Percentiles rank a stretch among this genome's conserved stretches.
These are phyloP conservation scores for Chlorencoelia australis DNA, from an alignment of 2,329 filamentous ascomycete genomes.

Conservation along the genomic window DNA sequence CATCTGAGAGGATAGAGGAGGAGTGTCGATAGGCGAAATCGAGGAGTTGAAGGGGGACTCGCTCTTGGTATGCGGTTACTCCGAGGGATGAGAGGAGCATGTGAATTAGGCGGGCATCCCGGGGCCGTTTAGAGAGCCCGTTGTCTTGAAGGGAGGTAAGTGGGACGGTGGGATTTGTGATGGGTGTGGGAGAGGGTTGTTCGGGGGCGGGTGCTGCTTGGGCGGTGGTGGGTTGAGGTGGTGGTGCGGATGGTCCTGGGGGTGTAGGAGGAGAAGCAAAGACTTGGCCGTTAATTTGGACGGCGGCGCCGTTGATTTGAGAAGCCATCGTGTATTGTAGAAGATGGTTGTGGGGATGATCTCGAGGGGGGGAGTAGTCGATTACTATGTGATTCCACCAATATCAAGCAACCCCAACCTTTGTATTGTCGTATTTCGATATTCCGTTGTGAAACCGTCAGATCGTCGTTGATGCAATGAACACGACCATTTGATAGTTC, in stretches of 20 bases:
- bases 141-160: conserved; percentile 26
- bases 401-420: no score
- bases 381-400: no score
- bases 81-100: conserved; percentile 70
- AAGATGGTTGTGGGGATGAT: background rate
- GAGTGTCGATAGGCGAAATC: conserved; percentile 83
- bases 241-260: conserved; percentile 1
- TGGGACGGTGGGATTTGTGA: conserved; percentile 22
- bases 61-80: conserved; percentile 70
- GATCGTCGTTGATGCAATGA: no score
- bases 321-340: conserved; percentile 24
- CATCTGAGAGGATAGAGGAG: conserved; percentile 59
- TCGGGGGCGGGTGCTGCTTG: conserved; percentile 14
- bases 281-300: conserved; percentile 45
- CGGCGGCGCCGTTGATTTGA: conserved; percentile 25
- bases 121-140: conserved; percentile 45
- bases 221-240: conserved; percentile 19
- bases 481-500: no score
- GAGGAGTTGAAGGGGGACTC: conserved; percentile 71
- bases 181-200: background rate
- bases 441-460: no score
- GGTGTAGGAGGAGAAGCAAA: conserved; percentile 9
- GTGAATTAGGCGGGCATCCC: conserved; percentile 71
- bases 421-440: no score
- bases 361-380: no score